phyloP scores from a whole-genome alignment of 345 rosid genomes.

The Citrus reticulata region DNA sequence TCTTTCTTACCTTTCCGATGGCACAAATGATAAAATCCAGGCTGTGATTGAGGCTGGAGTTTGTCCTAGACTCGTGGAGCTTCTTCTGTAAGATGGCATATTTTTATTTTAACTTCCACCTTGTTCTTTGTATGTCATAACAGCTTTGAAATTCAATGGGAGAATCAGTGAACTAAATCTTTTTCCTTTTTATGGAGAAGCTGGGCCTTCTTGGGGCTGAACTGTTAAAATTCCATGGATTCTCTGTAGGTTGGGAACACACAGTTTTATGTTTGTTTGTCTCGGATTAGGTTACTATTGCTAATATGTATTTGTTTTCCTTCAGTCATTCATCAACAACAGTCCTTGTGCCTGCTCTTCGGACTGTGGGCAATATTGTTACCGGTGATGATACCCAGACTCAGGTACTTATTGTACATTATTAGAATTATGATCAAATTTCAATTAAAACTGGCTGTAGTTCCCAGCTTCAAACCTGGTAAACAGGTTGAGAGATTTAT shows the following conservation, averaged over 20 bases:
- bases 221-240: not conserved
- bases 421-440: not conserved
- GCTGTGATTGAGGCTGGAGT: constrained; percentile 36
- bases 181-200: not conserved
- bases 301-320: not conserved
- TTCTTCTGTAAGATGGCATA: constrained; percentile 3
- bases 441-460: not conserved
- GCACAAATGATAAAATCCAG: constrained; percentile 33
- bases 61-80: constrained; percentile 33
- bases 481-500: not conserved
- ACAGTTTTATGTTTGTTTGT: not conserved
- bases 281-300: not conserved
- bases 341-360: constrained; percentile 33
- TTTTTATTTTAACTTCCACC: not conserved
- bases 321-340: constrained; percentile 25
- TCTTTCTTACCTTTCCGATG: constrained; percentile 40
- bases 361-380: constrained; percentile 35
- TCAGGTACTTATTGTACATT: constrained; percentile 21
- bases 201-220: not conserved
- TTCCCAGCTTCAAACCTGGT: not conserved
- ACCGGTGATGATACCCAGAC: constrained; percentile 36
- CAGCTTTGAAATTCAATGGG: not conserved
- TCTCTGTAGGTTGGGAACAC: not conserved
- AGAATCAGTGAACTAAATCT: not conserved
- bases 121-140: not conserved